Base-by-base conservation (phyloP, 495 filamentous ascomycete species). In the Daldinia caldariorum region DNA sequence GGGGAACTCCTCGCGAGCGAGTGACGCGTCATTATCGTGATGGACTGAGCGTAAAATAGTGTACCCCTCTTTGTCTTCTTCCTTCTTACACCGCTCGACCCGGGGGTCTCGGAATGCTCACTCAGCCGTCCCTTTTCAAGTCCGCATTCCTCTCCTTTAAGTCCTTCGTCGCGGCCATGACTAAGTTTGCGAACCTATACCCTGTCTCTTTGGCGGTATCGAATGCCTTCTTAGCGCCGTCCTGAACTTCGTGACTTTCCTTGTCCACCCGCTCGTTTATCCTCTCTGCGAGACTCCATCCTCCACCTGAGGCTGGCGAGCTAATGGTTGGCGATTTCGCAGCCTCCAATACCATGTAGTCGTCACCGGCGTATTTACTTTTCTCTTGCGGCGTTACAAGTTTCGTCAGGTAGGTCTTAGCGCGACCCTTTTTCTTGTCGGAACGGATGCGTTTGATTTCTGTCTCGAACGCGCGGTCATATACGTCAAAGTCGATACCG, bases 391-490 rank as follows among this genome's bases (percentile, higher is more conserved):
- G 70, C 12, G 72, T 70, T 18, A 77, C 67, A 13, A 75, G 51
- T 41, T 43, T 70, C 16, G 75, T 77, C 59, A 77, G 57, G 47
- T 77, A 77, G 6, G 75, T 77, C 59, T 49, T 69, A 12, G 75
- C 68, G n/a, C 70, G 70, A 4, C 63, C 67, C 13, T 62, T 73
- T 47, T 71, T 72, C 49, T 37, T 70, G 16, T 73, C 70, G 2
- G 75, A 75, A 10, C 75, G 75, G 73, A 97, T 96, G 9, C 90
- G 87, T 59, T 91, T 86, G 10, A 97, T 85, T 82, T 97, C 92
- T 54, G 88, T 82, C 43, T 90, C 86, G 72, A 97, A 98, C 4
- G 94, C 94, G 0, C 85, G 88, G 69, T 97, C 93, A 75, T 97
- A 97, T 49, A 97, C 89, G 70, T 94, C 88, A 67, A 92, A 90